Conservation (phyloP, 2,329 filamentous ascomycete species). For the Neoscytalidium dimidiatum region DNA sequence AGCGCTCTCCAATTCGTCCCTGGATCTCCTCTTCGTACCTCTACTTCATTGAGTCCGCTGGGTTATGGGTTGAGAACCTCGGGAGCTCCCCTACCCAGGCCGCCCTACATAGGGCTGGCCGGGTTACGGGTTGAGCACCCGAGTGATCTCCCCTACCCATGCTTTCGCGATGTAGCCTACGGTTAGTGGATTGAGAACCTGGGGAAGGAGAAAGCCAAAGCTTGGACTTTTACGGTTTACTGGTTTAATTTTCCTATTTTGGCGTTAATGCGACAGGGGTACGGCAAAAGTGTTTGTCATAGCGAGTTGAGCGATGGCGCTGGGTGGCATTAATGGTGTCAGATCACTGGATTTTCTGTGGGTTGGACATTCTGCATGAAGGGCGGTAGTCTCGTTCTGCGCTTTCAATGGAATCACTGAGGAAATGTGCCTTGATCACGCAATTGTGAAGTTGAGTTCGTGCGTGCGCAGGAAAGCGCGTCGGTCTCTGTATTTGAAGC, state of each 20-base stretch:
- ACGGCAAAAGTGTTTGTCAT: conserved; percentile 10
- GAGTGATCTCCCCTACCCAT: too few species aligned
- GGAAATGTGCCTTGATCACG: not conserved
- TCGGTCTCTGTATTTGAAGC: too few species aligned
- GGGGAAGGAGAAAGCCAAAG: not conserved
- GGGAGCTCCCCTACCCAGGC: conserved; percentile 2
- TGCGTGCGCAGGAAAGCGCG: too few species aligned
- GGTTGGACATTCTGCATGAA: not conserved
- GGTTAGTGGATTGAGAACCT: too few species aligned
- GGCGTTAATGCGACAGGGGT: conserved; percentile 2
- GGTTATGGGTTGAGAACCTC: not conserved
- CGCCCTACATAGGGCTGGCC: not conserved
- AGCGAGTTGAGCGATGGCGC: conserved; percentile 4
- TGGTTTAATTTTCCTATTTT: conserved; percentile 11
- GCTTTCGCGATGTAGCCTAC: too few species aligned
- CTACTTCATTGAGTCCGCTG: not conserved
- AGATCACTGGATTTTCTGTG: not conserved
- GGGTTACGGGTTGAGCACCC: not conserved
- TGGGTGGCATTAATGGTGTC: not conserved
- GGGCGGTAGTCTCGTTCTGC: not conserved
- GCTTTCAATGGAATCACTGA: not conserved
- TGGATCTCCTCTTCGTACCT: not conserved
- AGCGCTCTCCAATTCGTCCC: not conserved
- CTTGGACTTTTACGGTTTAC: conserved; percentile 4
- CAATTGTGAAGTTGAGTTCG: too few species aligned